phyloP scores from a whole-genome alignment of 352 stramenopile species.

The Pythium vanterpoolii region DNA sequence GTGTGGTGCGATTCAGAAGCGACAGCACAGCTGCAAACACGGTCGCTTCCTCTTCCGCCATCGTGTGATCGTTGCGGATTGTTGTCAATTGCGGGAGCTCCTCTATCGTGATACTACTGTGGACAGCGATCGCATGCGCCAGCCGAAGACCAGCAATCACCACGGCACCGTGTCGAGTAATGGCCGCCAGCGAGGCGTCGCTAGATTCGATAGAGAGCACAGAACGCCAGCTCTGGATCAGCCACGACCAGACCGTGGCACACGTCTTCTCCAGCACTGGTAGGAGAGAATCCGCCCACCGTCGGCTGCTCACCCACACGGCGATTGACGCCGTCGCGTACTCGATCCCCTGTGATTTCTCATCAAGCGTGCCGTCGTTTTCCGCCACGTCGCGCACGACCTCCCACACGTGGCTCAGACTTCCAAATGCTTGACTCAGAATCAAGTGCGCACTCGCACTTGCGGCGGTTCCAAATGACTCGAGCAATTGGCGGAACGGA shows the following conservation, averaged over 20 bases:
- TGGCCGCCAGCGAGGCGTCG: too few relatives aligned
- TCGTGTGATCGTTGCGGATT: not conserved
- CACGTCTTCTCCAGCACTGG: slow-evolving; percentile 4
- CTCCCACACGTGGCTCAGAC: slow-evolving; percentile 30
- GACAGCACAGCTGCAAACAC: not conserved
- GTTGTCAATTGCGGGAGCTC: not conserved
- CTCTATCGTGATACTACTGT: not conserved
- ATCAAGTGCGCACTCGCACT: slow-evolving; percentile 20
- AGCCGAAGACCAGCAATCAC: not conserved
- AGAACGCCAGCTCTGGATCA: slow-evolving; percentile 1
- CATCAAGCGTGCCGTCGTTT: slow-evolving; percentile 34
- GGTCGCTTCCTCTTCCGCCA: not conserved
- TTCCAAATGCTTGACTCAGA: slow-evolving; percentile 26
- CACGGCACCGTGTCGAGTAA: not conserved
- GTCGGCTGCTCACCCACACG: slow-evolving; percentile 13
- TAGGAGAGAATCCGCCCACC: not conserved
- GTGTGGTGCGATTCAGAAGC: not conserved
- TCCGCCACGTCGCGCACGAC: slow-evolving; percentile 33
- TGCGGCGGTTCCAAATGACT: not conserved
- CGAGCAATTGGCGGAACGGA: slow-evolving; percentile 27
- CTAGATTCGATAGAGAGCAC: not conserved
- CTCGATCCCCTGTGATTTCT: slow-evolving; percentile 30
- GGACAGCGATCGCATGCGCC: not conserved
- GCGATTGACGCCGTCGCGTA: slow-evolving; percentile 28
- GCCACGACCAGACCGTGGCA: slow-evolving; percentile 10